Evolutionary conservation across 163 green algal species (phyloP), one percentile per base, ranked within the genome.

Genomic region (Chlorella variabilis): DNA sequence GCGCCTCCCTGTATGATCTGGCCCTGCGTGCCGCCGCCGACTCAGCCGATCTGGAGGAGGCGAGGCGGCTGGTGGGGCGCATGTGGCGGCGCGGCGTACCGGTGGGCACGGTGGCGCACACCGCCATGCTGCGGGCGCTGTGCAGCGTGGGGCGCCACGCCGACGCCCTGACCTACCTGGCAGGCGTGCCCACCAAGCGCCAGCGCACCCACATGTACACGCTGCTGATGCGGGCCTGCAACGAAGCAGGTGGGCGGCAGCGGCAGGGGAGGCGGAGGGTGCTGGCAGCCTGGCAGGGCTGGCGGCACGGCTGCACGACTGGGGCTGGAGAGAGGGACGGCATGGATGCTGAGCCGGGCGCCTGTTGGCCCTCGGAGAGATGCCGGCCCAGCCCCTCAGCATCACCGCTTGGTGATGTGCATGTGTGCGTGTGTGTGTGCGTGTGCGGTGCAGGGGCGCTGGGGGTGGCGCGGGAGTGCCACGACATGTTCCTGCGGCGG

Each of bases 71-170:
- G 27, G 39, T 73, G 6, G 56, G 34, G 31, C 39, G 51, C 38
- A 83, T 83, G 77, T 77, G 77, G 66, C 27, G 41, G 42, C 31
- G 5, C 31, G 70, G 48, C 15, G 65, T 83, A 67, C 77, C 77
- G 5, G 49, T 83, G 36, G 77, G 77, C 15, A 21, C 39, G 13
- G 18, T 71, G 49, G 77, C 77, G 20, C 41, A 62, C n/a, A 51
- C 51, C 3, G 36, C 56, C 27, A 4, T 73, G 31, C 39, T 83
- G 51, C 33, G 51, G 20, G 77, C 77, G 51, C 66, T 73, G 38
- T 70, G 49, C 38, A 33, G 25, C 0, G 66, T 38, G n/a, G 42
- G 66, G 23, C 45, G 41, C 23, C 66, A 45, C 29, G 48, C 34
- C 4, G 49, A 49, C 4, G 77, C 77, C n/a, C 77, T 78, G 4